Evolutionary conservation across 2,329 filamentous ascomycete genomes (phyloP), one percentile per base, ranked within the genome.

Genomic region (Cytospora piceae): DNA sequence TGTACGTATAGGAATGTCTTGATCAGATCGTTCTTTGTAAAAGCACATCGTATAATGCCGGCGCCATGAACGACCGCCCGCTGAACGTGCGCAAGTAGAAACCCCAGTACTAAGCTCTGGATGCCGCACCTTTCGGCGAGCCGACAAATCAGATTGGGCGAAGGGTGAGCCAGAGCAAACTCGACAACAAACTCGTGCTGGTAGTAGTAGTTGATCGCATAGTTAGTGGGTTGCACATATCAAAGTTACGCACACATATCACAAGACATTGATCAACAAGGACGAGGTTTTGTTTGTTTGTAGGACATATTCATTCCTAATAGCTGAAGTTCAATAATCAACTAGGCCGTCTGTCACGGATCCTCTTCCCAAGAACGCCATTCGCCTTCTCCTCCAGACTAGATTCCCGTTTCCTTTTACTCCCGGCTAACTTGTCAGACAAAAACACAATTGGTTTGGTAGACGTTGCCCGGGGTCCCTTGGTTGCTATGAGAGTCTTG

Each of bases 371-470:
- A 54, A 34, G 58, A 53, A 62, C 58, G 58, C 54, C 63, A 29
- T 42, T 58, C 15, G 37, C 27, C 39, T 53, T 42, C 27, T 57
- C 51, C 39, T 54, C 46, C 29, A 34, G 32, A 39, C 58, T 46
- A 52, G 27, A 53, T 14, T 56, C 58, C 58, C 58, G 34, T 57
- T 55, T 62, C 63, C 63, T 58, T 65, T 65, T 61, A 65, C 58
- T 61, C 63, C 63, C 53, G 54, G 63, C 63, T 65, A 58, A 53
- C 51, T 57, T 62, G 52, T 57, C 63, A 62, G 58, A 65, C 46
- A 39, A 55, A 65, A 49, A 57, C 53, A 63, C 22, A 63, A 63
- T 1, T 6, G 53, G 55, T 61, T 49, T 61, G 51, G 56, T 31
- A 31, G 49, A 54, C 63, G 49, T 49, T 42, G 49, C 56, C 61